Base-by-base conservation (phyloP, 2,329 filamentous ascomycete genomes). In the Fusarium nelsonii region DNA sequence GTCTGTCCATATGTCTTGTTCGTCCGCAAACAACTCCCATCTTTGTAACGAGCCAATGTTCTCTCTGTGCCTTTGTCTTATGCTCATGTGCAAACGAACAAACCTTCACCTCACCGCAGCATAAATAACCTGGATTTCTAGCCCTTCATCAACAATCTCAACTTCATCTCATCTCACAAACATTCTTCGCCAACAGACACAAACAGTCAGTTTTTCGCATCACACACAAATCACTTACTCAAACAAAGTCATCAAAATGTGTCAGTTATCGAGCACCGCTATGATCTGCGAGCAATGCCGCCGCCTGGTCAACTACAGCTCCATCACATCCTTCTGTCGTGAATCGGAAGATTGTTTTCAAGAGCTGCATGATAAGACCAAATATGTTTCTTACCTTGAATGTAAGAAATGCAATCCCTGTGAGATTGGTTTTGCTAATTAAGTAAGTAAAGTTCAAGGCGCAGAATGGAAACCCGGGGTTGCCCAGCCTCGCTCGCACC, bases 211-310 rank as follows among this genome's bases (percentile, higher is more conserved):
- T 37, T 18, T 14, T 15, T 23, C 15, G 8, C 20, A n/a, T 34
- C n/a, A 9, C 32, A 40, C 16, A 26, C 15, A 32, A 57, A 20
- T 16, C 30, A 39, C 2, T 6, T 15, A 12, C 32, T 1, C n/a
- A 37, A 46, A 49, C 16, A 36, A 59, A 32, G 20, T 14, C 39
- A 8, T 28, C 34, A 67, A 51, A 28, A 66, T 67, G 63, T 66
- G 63, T 28, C 44, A 46, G 23, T 20, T 62, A 8, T 45, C 23
- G 15, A 63, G 33, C 32, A 53, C 26, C 36, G 50, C 56, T 9
- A 34, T 34, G 20, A 50, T 67, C 16, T 66, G 63, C 40, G 34
- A 51, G 12, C 26, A n/a, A 2, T 66, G 63, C 11, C 50, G 36
- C 32, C 40, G 14, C 10, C 40, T 66, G 8, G 12, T 48, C 14